These are phyloP conservation scores for Coprinellus aureogranulatus DNA, from an alignment of 768 basidiomycete genomes.

Conservation along the genomic window DNA sequence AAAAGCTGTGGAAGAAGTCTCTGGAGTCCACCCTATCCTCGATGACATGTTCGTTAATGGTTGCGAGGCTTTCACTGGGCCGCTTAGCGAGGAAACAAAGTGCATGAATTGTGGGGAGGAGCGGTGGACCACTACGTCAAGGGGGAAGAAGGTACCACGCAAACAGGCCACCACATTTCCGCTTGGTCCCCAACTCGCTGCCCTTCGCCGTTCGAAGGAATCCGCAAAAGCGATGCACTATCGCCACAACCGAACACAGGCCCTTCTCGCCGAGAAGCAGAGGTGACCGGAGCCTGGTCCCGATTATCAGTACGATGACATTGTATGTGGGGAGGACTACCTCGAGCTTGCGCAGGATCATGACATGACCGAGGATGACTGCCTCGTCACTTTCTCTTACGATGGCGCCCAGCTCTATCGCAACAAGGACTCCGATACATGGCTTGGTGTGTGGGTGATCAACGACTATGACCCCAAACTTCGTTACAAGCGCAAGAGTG, in stretches of 20 bases:
- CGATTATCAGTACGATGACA: constrained; percentile 16
- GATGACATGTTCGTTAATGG: constrained; percentile 36
- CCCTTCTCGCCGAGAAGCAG: constrained; percentile 14
- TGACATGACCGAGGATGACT: constrained; percentile 26
- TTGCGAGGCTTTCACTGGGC: constrained; percentile 23
- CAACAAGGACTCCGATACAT: constrained; percentile 39
- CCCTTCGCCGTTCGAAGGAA: constrained; percentile 21
- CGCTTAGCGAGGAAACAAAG: constrained; percentile 6
- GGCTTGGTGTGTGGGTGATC: constrained; percentile 39
- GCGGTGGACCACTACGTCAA: constrained; percentile 1
- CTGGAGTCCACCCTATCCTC: constrained; percentile 24
- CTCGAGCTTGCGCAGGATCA: constrained; percentile 16
- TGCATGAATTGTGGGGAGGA: constrained; percentile 17
- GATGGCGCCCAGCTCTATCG: constrained; percentile 43
- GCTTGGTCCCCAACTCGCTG: constrained; percentile 43
- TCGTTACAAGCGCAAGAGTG: constrained; percentile 29
- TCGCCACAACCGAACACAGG: constrained; percentile 15
- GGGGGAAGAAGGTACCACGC: constrained; percentile 12
- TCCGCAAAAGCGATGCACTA: constrained; percentile 28
- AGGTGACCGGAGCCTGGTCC: not conserved
- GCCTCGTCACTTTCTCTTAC: constrained; percentile 29
- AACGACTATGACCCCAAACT: constrained; percentile 24
- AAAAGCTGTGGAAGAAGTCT: constrained; percentile 16
- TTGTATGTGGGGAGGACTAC: constrained; percentile 23
- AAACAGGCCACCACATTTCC: constrained; percentile 37